Evolutionary conservation across 1,284 basidiomycete genomes (phyloP).

Genomic region (Cryptococcus jaspeensis): DNA sequence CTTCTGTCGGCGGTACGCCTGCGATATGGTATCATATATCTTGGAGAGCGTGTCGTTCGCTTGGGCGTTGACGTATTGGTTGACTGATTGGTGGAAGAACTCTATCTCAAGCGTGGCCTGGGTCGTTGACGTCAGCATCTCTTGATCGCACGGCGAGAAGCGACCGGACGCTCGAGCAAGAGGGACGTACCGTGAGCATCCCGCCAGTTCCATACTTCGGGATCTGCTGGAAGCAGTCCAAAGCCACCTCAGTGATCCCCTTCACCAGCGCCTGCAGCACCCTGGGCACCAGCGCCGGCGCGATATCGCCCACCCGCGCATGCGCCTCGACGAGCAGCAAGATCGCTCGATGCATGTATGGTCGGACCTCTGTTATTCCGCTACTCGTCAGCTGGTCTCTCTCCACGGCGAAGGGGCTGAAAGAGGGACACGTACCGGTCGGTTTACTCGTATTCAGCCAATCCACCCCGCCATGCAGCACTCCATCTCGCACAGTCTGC

Average conservation of each 20-base stretch:
- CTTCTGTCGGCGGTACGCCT: slow-evolving; percentile 73
- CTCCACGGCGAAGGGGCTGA: not conserved
- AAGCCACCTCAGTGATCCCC: slow-evolving; percentile 74
- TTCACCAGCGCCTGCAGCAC: slow-evolving; percentile 80
- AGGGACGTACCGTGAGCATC: slow-evolving; percentile 78
- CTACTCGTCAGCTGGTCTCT: not conserved
- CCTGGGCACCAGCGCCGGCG: slow-evolving; percentile 75
- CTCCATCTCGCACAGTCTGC: slow-evolving; percentile 70
- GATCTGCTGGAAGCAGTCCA: slow-evolving; percentile 81
- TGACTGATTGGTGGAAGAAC: slow-evolving; percentile 94
- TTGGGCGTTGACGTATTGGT: slow-evolving; percentile 75
- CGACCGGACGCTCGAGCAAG: not conserved
- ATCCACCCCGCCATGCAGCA: slow-evolving; percentile 75
- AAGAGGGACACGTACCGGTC: slow-evolving; percentile 60
- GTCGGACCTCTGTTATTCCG: slow-evolving; percentile 75
- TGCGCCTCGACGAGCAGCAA: slow-evolving; percentile 89
- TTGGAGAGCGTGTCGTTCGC: slow-evolving; percentile 82
- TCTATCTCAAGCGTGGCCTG: slow-evolving; percentile 98
- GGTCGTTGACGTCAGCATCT: not conserved
- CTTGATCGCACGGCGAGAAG: not conserved
- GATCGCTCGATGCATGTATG: slow-evolving; percentile 88
- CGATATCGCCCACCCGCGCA: slow-evolving; percentile 78
- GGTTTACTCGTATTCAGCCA: slow-evolving; percentile 90
- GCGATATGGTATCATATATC: slow-evolving; percentile 90
- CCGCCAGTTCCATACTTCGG: slow-evolving; percentile 94